phyloP scores from a whole-genome alignment of 768 basidiomycete genomes.

The Boletus coccyginus region DNA sequence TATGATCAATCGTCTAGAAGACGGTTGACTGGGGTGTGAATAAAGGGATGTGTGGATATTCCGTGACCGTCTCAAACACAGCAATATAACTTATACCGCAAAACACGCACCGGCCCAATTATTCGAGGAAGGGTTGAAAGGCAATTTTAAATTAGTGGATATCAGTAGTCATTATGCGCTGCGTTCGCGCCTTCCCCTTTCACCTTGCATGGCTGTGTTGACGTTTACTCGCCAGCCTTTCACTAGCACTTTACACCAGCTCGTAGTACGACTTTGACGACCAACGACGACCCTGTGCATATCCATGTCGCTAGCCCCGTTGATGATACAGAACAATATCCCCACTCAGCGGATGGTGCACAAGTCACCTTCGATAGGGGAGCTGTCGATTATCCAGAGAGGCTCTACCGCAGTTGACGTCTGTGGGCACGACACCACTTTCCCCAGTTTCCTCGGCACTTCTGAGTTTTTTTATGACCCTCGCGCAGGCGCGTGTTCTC shows the following conservation, averaged over 20 bases:
- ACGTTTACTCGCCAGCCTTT: background rate
- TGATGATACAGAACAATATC: background rate
- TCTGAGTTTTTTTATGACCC: constrained; percentile 68
- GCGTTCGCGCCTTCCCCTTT: background rate
- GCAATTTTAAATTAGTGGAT: constrained; percentile 11
- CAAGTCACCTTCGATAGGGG: constrained; percentile 17
- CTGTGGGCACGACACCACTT: constrained; percentile 52
- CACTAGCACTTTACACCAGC: background rate
- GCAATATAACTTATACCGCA: constrained; percentile 1
- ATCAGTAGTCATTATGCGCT: background rate
- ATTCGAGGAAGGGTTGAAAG: background rate
- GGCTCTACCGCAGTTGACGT: constrained; percentile 65
- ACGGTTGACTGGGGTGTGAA: constrained; percentile 5
- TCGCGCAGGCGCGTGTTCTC: constrained; percentile 54
- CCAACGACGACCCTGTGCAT: background rate
- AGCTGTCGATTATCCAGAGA: constrained; percentile 36
- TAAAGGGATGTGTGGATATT: background rate
- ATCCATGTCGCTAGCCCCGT: constrained; percentile 9
- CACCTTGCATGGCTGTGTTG: background rate
- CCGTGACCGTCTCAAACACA: background rate
- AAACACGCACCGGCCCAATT: background rate
- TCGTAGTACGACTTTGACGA: background rate
- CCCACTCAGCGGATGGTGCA: background rate
- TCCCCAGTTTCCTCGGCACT: constrained; percentile 46
- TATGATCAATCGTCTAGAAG: constrained; percentile 23